Evolutionary conservation across 306 rosid species (phyloP), one percentile per base, ranked within the genome.

Genomic region (Crotalaria pallida): DNA sequence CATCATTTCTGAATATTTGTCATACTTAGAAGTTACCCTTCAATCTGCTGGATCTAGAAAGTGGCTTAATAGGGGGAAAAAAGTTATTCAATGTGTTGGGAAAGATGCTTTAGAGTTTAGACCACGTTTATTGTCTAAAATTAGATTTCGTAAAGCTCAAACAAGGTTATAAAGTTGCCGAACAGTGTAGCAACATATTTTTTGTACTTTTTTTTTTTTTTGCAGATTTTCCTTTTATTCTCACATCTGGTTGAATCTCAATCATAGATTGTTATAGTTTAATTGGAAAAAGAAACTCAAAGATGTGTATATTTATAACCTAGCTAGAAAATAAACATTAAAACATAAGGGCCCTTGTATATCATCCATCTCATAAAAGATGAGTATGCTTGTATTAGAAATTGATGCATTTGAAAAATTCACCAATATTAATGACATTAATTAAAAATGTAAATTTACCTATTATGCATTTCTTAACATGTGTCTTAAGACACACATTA

Each of bases 1-100:
- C 86, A 79, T 83, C 58, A 84, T 81, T 81, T 82, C 78, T 84
- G 83, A 85, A 94, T 88, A 84, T 88, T 91, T 94, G 95, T 88
- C 95, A 91, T 87, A 79, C 97, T 83, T 91, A 73, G 88, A 83
- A 88, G 96, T 82, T 84, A 94, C 96, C 88, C 89, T 86, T 83
- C 70, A 78, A 65, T 82, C 77, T 56, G 60, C 19, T 27, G 36
- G 50, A 66, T 50, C 69, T 74, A 22, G 64, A 70, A 84, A 75
- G 68, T 62, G 64, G 69, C 81, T 74, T 47, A 68, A 41, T 22
- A 67, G 59, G 68, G 45, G 68, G 45, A 12, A 27, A 50, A 21
- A 31, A 31, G 5, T 55, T 43, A 77, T 40, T 45, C 45, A 24
- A 50, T 26, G 12, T 64, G 26, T 50, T 16, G 21, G 15, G n/a